Percentiles rank a stretch among this genome's conserved stretches.
These are phyloP conservation scores for Termitomyces bulborhizus DNA, from an alignment of 768 basidiomycete genomes.

Conservation along the genomic window DNA sequence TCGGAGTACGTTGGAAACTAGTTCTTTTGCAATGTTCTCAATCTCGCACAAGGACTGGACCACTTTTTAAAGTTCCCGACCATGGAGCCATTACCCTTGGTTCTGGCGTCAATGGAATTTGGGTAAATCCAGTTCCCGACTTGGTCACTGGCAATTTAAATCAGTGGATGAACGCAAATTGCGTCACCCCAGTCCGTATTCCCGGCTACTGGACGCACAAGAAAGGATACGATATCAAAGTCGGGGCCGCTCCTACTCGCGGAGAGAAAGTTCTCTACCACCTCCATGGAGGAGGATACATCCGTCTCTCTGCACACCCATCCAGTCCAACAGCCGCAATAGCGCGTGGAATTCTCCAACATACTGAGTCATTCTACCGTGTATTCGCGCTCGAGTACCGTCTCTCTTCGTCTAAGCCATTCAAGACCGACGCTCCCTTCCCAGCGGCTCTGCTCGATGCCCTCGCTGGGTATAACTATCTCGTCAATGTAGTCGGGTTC, in stretches of 20 bases:
- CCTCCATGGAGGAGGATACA: conserved; percentile 65
- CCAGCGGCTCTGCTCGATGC: conserved; percentile 73
- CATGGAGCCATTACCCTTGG: conserved; percentile 35
- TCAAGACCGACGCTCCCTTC: conserved; percentile 48
- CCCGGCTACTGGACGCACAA: conserved; percentile 59
- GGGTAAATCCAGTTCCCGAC: conserved; percentile 38
- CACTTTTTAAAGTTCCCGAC: conserved; percentile 24
- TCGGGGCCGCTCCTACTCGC: conserved; percentile 32
- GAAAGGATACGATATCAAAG: conserved; percentile 25
- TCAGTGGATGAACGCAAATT: conserved; percentile 31
- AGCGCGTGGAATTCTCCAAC: conserved; percentile 39
- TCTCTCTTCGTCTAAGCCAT: conserved; percentile 41
- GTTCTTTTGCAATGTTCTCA: neutral
- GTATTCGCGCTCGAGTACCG: conserved; percentile 69
- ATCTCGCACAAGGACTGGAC: conserved; percentile 26
- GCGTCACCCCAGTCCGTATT: conserved; percentile 34
- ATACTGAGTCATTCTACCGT: conserved; percentile 36
- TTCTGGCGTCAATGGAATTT: conserved; percentile 37
- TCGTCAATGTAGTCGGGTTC: conserved; percentile 53
- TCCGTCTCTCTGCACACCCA: conserved; percentile 50
- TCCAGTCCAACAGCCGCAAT: conserved; percentile 39
- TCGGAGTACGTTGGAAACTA: conserved; percentile 20
- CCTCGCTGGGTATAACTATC: conserved; percentile 67
- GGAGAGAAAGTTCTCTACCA: conserved; percentile 53
- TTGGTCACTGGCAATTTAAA: conserved; percentile 38